Conservation (phyloP, 306 rosid genomes). For the Luffa aegyptiaca region DNA sequence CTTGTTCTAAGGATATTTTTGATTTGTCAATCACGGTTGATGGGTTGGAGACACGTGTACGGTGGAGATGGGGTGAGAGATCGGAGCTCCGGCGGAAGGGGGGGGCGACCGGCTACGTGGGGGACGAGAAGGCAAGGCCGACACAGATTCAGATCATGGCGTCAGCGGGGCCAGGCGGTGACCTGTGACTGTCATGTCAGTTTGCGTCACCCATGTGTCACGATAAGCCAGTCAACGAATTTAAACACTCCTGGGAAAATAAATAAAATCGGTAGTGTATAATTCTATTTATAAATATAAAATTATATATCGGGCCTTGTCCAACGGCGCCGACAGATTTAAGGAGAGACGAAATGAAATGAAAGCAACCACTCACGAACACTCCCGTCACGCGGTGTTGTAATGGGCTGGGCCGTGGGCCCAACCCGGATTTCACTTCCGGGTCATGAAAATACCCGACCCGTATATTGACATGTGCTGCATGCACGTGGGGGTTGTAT, state of each 20-base stretch:
- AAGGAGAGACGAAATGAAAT: neutral
- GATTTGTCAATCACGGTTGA: neutral
- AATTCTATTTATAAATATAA: neutral
- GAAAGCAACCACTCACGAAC: neutral
- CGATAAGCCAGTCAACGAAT: constrained; percentile 17
- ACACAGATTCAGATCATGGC: constrained; percentile 22
- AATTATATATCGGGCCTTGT: neutral
- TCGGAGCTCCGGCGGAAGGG: neutral
- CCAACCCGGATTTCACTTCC: neutral
- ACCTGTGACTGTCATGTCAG: constrained; percentile 16
- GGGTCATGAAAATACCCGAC: neutral
- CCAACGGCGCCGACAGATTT: constrained; percentile 10
- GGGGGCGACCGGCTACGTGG: neutral
- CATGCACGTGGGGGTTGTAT: neutral
- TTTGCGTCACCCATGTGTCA: constrained; percentile 30
- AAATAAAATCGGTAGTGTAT: neutral
- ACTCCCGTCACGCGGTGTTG: neutral
- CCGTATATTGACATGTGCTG: neutral
- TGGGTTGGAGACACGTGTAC: neutral
- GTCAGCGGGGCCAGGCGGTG: constrained; percentile 6
- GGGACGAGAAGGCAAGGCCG: neutral
- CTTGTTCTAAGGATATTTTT: neutral
- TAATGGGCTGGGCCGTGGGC: neutral
- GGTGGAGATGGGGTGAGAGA: neutral
- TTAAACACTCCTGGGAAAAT: neutral